phyloP scores from a whole-genome alignment of 768 basidiomycete species.

The Pleurotus platypus region DNA sequence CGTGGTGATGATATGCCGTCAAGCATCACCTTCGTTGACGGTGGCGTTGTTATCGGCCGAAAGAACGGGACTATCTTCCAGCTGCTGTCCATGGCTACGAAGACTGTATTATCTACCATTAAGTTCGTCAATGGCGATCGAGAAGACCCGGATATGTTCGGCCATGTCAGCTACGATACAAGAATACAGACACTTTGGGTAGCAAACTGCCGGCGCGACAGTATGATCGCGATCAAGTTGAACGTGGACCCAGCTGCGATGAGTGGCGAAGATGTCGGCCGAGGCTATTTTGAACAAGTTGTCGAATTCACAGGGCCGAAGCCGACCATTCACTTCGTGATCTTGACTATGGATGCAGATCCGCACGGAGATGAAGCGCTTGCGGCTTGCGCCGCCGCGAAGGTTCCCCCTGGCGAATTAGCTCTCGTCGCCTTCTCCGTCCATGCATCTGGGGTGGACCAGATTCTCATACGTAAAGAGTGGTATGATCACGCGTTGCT shows the following conservation, averaged over 20 bases:
- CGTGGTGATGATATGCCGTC: slow-evolving; percentile 80
- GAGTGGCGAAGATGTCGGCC: slow-evolving; percentile 55
- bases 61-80: slow-evolving; percentile 85
- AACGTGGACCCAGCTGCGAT: slow-evolving; percentile 59
- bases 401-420: slow-evolving; percentile 69
- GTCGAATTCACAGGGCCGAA: slow-evolving; percentile 82
- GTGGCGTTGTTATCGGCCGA: slow-evolving; percentile 80
- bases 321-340: slow-evolving; percentile 86
- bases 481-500: slow-evolving; percentile 74
- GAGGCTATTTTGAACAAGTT: slow-evolving; percentile 75
- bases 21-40: slow-evolving; percentile 81
- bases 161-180: slow-evolving; percentile 81
- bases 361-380: slow-evolving; percentile 79
- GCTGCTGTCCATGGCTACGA: slow-evolving; percentile 71
- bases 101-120: slow-evolving; percentile 71
- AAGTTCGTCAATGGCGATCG: slow-evolving; percentile 68
- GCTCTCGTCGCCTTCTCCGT: slow-evolving; percentile 86
- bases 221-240: slow-evolving; percentile 77
- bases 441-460: slow-evolving; percentile 87
- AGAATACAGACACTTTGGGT: slow-evolving; percentile 86
- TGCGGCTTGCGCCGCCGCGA: slow-evolving; percentile 81
- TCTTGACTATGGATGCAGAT: slow-evolving; percentile 80
- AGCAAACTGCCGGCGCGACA: slow-evolving; percentile 81
- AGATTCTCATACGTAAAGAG: slow-evolving; percentile 81
- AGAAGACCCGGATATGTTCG: slow-evolving; percentile 85